Evolutionary conservation across 768 basidiomycete species (phyloP).

Genomic region (Strobilomyces confusus): DNA sequence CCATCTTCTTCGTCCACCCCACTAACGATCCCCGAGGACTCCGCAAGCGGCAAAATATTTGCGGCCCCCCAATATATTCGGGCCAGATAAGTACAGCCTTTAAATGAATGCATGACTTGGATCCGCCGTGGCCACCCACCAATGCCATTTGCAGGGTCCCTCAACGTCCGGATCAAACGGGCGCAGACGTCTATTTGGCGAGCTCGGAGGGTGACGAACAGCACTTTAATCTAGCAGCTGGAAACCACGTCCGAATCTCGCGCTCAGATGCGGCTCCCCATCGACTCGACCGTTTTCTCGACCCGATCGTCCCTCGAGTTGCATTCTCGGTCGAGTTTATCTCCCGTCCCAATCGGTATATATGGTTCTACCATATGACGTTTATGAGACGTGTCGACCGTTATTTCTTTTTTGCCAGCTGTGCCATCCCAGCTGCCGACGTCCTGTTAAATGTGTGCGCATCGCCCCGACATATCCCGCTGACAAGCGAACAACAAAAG

Average conservation of each 20-base stretch:
- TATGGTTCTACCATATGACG: constrained; percentile 7
- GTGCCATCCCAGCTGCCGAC: constrained; percentile 3
- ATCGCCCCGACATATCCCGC: constrained; percentile 10
- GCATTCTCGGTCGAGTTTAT: not conserved
- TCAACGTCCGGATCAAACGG: constrained; percentile 13
- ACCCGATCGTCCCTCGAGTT: not conserved
- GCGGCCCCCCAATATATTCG: not conserved
- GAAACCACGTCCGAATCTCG: not conserved
- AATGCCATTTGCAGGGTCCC: constrained; percentile 11
- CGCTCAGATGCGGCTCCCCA: not conserved
- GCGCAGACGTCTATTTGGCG: not conserved
- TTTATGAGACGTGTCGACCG: constrained; percentile 6
- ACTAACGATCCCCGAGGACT: constrained; percentile 17
- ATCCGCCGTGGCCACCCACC: constrained; percentile 8
- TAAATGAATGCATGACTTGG: constrained; percentile 5
- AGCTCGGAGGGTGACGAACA: not conserved
- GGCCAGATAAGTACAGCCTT: constrained; percentile 2
- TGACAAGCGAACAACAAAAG: not conserved
- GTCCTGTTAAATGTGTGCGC: not conserved
- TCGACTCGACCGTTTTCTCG: not conserved
- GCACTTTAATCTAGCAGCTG: not conserved
- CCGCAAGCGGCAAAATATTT: constrained; percentile 8
- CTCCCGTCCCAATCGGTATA: not conserved
- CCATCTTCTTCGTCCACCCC: not conserved
- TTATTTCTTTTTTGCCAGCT: not conserved